Evolutionary conservation across 2,329 filamentous ascomycete species (phyloP), one percentile per base, ranked within the genome.

Genomic region (Lomentospora prolificans): DNA sequence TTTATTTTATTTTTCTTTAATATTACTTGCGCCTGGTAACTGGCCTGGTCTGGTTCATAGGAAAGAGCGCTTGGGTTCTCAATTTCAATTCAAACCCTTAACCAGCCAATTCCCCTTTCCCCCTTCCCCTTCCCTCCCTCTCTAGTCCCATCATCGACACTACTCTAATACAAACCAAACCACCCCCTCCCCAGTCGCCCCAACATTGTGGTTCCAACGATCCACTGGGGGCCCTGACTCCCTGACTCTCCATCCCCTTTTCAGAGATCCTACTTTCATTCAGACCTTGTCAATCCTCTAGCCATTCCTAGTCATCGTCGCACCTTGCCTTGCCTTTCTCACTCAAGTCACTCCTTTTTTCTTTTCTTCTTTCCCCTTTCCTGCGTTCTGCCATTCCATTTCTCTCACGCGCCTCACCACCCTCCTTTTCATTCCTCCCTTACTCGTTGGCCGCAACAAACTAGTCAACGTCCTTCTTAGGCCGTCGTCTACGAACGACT

Each of bases 341-440:
- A 69, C 66, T 67, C 65, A 64, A 70, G 69, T 71, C 69, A 67
- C 67, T 70, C 68, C 65, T 69, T 71, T 69, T 56, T 57, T 59
- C 51, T 58, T 31, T 53, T 44, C 39, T 53, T 53, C 57, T 59
- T 55, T 36, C 53, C 58, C 46, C 27, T 41, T 33, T 52, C 25
- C 22, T 48, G 44, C 54, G 58, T 57, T 56, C 54, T 39, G 48
- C 25, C 17, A 10, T 25, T 30, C 22, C 28, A 22, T 27, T 25
- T 39, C 48, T 48, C 33, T 31, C 30, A 33, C 30, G 50, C 30
- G 25, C 50, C 25, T 30, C 25, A 51, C 24, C 50, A 31, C 25
- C 50, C 9, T n/a, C 30, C 50, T 51, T 24, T 28, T 33, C 14
- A 9, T 12, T 12, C 10, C 50, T 12, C 22, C 50, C 14, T 51